Evolutionary conservation across 495 filamentous ascomycete genomes (phyloP), one percentile per base, ranked within the genome.

Genomic region (Xylaria palmicola): DNA sequence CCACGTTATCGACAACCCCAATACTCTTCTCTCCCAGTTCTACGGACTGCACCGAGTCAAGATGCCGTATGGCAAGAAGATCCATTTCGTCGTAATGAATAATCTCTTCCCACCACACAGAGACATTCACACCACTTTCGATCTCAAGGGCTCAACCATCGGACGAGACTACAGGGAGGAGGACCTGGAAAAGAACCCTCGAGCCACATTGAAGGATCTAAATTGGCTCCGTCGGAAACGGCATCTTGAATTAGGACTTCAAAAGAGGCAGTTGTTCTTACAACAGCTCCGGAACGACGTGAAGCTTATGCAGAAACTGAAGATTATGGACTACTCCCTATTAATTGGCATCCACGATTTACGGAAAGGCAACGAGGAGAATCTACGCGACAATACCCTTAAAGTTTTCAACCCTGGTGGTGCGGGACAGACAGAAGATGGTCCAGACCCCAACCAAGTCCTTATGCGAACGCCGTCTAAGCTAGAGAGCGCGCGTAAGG

Each of bases 71-170:
- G 94, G 95, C 34, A 87, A 91, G 62, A 99, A 99, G 79, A 97
- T 98, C 61, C 95, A 99, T 73, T 99, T 99, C 65, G 95, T 99
- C 34, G 92, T 99, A 66, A 99, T 99, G 94, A 99, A 99, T 80
- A 99, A 99, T 68, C 83, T 99, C 19, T 98, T 99, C 67, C 94
- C 94, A 17, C 94, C 94, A 4, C 94, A 99, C 74, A 85, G 93
- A 53, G 94, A 99, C 73, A 97, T 99, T 56, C 94, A 99, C 76
- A 85, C 91, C 65, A 98, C 92, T 4, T 99, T 96, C 65, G 94
- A 99, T 68, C 71, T 99, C 57, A 99, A 99, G 74, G 94, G 94
- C n/a, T 97, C 93, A 15, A 97, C 93, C 0, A 85, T 98, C 62
- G 94, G 94, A 30, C 85, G 94, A 63, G 92, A 98, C 68, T 90